Base-by-base conservation (phyloP, 805 yeast species). In the Alloascoidea hylecoeti region DNA sequence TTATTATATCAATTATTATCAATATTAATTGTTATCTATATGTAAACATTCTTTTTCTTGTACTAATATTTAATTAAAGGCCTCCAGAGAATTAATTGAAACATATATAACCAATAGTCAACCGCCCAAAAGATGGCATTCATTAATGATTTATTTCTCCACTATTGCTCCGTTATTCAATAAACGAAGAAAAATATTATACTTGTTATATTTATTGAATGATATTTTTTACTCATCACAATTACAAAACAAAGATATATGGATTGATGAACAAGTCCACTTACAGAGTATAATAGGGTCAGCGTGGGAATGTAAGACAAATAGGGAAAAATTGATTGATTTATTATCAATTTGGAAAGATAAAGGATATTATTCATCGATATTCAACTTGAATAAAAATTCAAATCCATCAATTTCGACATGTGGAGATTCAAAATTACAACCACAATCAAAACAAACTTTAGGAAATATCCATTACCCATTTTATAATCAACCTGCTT, bases 401-500 rank as follows among this genome's bases (percentile, higher is more conserved):
- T n/a, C n/a, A n/a, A n/a, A n/a, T n/a, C n/a, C n/a, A n/a, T n/a
- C n/a, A n/a, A 3, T 34, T 15, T 17, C 37, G 34, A 16, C 37
- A 33, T 18, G 23, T 33, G 12, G 15, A 36, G 33, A 32, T 16
- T 17, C 41, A 38, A 17, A 27, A 5, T 5, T 27, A 37, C 30
- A 34, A 37, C 9, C 35, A 34, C 4, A 13, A 15, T 18, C 27
- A 19, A n/a, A 36, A n/a, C 16, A 27, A 17, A 13, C 17, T 4
- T 39, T 46, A 6, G 50, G 50, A 6, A 14, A 17, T 4, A 30
- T 18, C 2, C 34, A 28, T 5, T 34, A 35, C 13, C 17, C 34
- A 16, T 47, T 38, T 33, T 41, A 43, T 35, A 42, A 47, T 4
- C 41, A 39, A 12, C 50, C 50, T 2, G 50, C 38, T 5, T 39